Conservation (phyloP, 768 basidiomycete species). For the Pleurotus cornucopiae region DNA sequence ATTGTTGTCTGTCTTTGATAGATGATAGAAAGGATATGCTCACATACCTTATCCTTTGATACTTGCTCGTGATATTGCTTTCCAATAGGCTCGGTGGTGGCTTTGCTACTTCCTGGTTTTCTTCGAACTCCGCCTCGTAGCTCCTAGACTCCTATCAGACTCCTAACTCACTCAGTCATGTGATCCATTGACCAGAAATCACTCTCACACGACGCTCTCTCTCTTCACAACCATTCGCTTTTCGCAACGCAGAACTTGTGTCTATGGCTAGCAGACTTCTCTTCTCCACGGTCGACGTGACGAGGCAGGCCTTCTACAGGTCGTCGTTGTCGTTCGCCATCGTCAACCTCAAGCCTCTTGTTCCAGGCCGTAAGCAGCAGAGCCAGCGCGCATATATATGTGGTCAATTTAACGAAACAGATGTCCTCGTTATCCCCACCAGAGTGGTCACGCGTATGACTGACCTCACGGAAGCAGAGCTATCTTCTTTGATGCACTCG, state of each 20-base stretch:
- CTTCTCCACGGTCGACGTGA: conserved; percentile 80
- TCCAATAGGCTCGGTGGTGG: too few species aligned
- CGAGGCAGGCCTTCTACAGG: conserved; percentile 71
- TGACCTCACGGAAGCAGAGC: conserved; percentile 60
- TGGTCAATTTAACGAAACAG: conserved; percentile 24
- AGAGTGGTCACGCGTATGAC: conserved; percentile 52
- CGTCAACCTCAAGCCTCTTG: conserved; percentile 92
- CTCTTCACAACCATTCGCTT: not conserved
- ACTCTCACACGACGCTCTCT: too few species aligned
- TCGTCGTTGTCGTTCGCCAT: conserved; percentile 73
- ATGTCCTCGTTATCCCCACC: conserved; percentile 59
- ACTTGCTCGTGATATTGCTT: too few species aligned
- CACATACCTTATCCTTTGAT: too few species aligned
- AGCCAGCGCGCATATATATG: too few species aligned
- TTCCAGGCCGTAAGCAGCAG: conserved; percentile 82
- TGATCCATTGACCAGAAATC: too few species aligned
- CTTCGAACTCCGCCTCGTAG: too few species aligned
- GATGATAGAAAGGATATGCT: too few species aligned
- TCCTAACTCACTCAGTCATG: too few species aligned
- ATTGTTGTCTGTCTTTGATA: too few species aligned
- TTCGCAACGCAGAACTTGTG: not conserved
- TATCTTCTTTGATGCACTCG: conserved; percentile 75
- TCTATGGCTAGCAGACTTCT: conserved; percentile 29
- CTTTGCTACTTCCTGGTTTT: too few species aligned
- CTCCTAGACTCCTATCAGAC: too few species aligned